phyloP scores from a whole-genome alignment of 495 filamentous ascomycete genomes.

The Xylaria scruposa region DNA sequence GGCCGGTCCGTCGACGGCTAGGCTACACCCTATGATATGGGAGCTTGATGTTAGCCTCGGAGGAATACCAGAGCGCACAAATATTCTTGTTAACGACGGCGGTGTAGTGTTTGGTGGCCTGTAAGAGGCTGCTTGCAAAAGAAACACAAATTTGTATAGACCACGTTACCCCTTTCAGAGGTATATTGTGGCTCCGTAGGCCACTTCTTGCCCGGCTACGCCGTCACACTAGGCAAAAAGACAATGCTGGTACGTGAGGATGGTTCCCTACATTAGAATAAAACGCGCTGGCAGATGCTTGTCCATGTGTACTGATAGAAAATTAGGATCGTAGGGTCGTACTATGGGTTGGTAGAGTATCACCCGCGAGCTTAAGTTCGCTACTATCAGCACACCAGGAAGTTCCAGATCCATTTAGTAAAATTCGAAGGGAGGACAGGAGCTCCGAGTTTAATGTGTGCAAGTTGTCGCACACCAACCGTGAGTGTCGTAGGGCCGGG shows the following conservation, averaged over 20 bases:
- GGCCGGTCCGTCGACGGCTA: not conserved
- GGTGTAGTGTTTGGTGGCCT: not conserved
- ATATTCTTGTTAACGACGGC: not conserved
- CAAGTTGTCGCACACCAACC: not conserved
- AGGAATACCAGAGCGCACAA: not conserved
- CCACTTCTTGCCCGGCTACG: not conserved
- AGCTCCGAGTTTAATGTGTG: not conserved
- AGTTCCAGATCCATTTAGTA: not conserved
- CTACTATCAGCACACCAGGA: not conserved
- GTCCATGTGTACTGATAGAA: not conserved
- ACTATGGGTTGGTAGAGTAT: not conserved
- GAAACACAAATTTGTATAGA: not conserved
- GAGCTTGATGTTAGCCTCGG: not conserved
- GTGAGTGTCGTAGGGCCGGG: not conserved
- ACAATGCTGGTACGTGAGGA: not conserved
- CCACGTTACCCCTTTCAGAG: not conserved
- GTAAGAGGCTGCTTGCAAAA: not conserved
- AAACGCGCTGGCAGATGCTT: not conserved
- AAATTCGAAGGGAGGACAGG: not conserved
- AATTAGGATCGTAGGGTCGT: not conserved
- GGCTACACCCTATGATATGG: not conserved
- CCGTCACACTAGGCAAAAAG: not conserved
- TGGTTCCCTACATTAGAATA: not conserved
- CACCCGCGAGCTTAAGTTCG: not conserved
- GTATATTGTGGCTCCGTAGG: no score